Evolutionary conservation across 148 eudicot species (phyloP), one percentile per base, ranked within the genome.

Genomic region (Vaccinium macrocarpon): DNA sequence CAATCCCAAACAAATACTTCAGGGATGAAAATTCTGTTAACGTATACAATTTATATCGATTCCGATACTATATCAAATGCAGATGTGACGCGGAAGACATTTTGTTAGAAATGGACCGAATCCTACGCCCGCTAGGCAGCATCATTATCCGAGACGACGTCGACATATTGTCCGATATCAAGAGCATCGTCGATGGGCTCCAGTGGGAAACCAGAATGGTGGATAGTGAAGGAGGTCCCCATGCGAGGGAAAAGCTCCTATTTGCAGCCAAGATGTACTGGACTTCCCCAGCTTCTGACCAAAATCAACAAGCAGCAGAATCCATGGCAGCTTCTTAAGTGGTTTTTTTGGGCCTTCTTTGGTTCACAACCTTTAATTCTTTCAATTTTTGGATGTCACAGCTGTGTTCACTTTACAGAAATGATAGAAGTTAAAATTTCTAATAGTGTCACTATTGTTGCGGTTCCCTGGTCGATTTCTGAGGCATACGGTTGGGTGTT

Each of bases 211-310:
- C 92, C 86, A 84, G 62, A 64, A 87, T 93, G 82, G 91, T 84
- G 56, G 99, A 96, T 53, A 89, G 90, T 84, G 99, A 96, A 85
- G 89, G 85, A 6, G 93, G 99, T 8, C 97, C 98, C n/a, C 91
- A 53, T 68, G 61, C 62, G 3, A 90, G 93, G 82, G 90, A 92
- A 76, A 96, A 96, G 88, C 50, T 96, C 9, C 82, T 96, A 73
- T 88, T 96, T 83, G 98, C 98, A n/a, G 93, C 89, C 7, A 95
- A 95, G 88, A 87, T 89, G 78, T 93, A 95, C 86, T 95, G 97
- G 98, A 93, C 98, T 14, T 55, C 92, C 64, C 91, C 38, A 68
- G 15, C 94, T 52, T 68, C 88, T 29, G 38, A 85, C 6, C 79
- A 82, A 70, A 78, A 84, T 50, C 86, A 83, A 76, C 16, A 77